Conservation (phyloP, 768 basidiomycete genomes). For the Neoboletus magnificus region DNA sequence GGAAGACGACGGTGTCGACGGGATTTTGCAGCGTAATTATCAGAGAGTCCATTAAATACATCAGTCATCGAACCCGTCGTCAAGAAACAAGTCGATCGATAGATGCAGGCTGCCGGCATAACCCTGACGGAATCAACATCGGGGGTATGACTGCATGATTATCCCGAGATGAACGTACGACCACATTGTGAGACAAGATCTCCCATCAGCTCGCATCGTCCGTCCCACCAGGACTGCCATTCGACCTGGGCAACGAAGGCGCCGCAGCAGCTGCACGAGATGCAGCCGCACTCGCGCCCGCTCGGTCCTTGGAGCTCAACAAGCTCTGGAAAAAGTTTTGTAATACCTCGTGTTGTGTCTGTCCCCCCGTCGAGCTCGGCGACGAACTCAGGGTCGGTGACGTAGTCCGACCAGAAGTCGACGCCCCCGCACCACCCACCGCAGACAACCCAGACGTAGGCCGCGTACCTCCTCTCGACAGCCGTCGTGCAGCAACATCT, state of each 20-base stretch:
- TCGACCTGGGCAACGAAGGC: constrained; percentile 28
- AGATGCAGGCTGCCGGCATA: neutral
- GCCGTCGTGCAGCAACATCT: constrained; percentile 35
- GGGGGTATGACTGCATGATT: neutral
- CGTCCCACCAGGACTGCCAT: constrained; percentile 34
- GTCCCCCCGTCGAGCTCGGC: constrained; percentile 50
- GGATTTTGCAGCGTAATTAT: neutral
- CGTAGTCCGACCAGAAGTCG: constrained; percentile 33
- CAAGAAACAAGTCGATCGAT: neutral
- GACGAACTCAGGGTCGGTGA: constrained; percentile 38
- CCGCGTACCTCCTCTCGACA: constrained; percentile 28
- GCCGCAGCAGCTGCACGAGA: constrained; percentile 17
- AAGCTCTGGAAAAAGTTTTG: constrained; percentile 88
- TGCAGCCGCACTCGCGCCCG: constrained; percentile 32
- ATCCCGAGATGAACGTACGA: neutral
- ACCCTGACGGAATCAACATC: no score
- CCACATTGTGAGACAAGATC: neutral
- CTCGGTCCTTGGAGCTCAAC: constrained; percentile 65
- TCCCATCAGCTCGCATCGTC: constrained; percentile 36
- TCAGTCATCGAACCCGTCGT: neutral
- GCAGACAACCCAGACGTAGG: constrained; percentile 39
- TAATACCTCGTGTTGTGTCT: constrained; percentile 76
- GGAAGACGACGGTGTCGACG: no score
- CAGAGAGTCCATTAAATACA: neutral
- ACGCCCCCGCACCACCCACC: constrained; percentile 34